These are phyloP conservation scores for Rubus parviflorus DNA, from an alignment of 306 rosid genomes.

Conservation along the genomic window DNA sequence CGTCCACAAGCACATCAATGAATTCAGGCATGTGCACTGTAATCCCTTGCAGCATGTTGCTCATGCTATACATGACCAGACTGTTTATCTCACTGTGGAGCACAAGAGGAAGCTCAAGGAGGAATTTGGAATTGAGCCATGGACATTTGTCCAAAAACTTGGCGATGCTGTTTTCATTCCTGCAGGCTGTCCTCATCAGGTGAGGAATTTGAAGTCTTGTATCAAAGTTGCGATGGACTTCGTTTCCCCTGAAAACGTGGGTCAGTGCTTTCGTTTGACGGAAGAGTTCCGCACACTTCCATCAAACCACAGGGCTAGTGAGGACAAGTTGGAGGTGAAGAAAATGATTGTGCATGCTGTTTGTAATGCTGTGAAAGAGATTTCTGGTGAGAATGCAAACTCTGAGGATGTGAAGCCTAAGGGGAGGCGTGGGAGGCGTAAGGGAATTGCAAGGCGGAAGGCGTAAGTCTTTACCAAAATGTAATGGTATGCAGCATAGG, in stretches of 20 bases:
- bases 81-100: conserved; percentile 57
- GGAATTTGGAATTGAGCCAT: conserved; percentile 61
- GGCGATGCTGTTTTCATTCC: conserved; percentile 57
- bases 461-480: not conserved
- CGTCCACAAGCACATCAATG: conserved; percentile 59
- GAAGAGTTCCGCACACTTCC: conserved; percentile 83
- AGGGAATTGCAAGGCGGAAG: not conserved
- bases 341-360: conserved; percentile 63
- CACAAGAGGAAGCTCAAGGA: conserved; percentile 76
- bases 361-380: conserved; percentile 8
- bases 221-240: conserved; percentile 83
- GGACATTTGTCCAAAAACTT: conserved; percentile 53
- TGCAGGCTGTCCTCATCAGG: conserved; percentile 62
- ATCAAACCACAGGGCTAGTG: conserved; percentile 51
- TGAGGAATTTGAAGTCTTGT: conserved; percentile 66
- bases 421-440: not conserved
- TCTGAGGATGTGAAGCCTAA: not conserved
- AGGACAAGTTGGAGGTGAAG: conserved; percentile 87
- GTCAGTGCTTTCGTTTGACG: conserved; percentile 69
- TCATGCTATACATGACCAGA: conserved; percentile 75
- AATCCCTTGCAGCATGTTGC: conserved; percentile 57
- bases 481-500: not conserved
- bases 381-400: not conserved
- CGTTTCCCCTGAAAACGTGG: conserved; percentile 80
- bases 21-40: conserved; percentile 70